Base-by-base conservation (phyloP, 2,329 filamentous ascomycete genomes). In the Ceratocystis colombiana region DNA sequence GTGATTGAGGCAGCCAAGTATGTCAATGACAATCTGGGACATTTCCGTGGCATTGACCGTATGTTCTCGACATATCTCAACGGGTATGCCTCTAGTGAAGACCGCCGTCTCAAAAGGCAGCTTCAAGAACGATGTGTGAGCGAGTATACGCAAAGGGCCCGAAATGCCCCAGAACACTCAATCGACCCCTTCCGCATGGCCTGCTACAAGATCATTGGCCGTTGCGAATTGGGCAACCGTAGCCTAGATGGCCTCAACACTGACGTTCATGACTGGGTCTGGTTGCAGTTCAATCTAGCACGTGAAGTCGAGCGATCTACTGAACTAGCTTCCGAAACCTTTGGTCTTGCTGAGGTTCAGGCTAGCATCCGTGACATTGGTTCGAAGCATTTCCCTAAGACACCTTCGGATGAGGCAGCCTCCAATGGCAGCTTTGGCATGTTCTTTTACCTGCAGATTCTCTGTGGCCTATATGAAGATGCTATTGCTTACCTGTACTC, bases 181-280 rank as follows among this genome's bases (percentile, higher is more conserved):
- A 86, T 95, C 69, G 94, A 99, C 74, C 94, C 94, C 30, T 99
- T 95, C 78, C 87, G 91, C 65, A 92, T 96, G 85, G 92, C 93
- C 61, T 96, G 94, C 75, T 97, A 97, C 81, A 97, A 99, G 80
- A 87, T 99, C 69, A 88, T 99, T 71, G 94, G 95, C 59, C 90
- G 86, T 59, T 87, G 85, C 71, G 86, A 88, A 71, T 77, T 88
- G 30, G 79, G 78, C 72, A 85, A 86, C 74, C 82, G 86, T 69
- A 84, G 80, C 70, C 75, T 88, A 37, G 84, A 86, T 28, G 82
- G 82, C 59, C 76, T 88, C 45, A 83, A 83, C 71, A 84, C 81
- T 15, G 83, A 85, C 67, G 83, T 88, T 68, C 83, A 87, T 72
- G 86, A 88, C 75, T 88, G 84, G 83, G 82, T 87, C 72, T 88